Evolutionary conservation across 345 rosid genomes (phyloP), one percentile per base, ranked within the genome.

Genomic region (Carallia brachiata): DNA sequence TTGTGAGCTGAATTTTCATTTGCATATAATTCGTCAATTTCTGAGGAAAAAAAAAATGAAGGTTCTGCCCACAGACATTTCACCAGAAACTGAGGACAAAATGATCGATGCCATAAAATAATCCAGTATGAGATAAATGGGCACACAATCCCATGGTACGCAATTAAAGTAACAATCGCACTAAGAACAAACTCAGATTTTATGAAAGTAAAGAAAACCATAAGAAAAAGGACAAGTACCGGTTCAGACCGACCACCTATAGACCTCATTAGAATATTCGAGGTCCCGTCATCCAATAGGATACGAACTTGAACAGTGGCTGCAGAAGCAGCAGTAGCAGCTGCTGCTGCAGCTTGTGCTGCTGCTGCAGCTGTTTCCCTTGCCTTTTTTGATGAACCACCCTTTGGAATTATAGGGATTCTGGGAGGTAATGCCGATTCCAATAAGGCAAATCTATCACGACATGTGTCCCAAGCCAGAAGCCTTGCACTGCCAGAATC

Each of bases 251-350:
- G 91, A 75, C 90, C 86, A 67, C 96, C 99, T 19, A 92, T 80
- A 54, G 99, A 95, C 75, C 89, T 90, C 98, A 90, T 92, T 59
- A 95, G 84, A 74, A 95, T 88, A 83, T 95, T 95, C 73, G 99
- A 95, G 65, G 98, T 95, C 73, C 99, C 99, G 80, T 95, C 98
- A 81, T 95, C 99, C 77, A 95, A 85, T 78, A 95, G 88, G 76
- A 95, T 92, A 71, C 98, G 99, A 72, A 93, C 98, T 95, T 95
- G 99, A 76, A 95, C 99, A 75, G 86, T 81, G 53, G 99, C 97
- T 1, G 93, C 78, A 71, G 97, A 84, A 79, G 99, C 93, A 75
- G 98, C 98, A 77, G 80, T 75, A 75, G 97, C 97, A 76, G 98
- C 98, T 0, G 93, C 93, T 16, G 96, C 96, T 16, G 97, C 97